phyloP scores from a whole-genome alignment of 306 rosid genomes.

The Urtica urens region DNA sequence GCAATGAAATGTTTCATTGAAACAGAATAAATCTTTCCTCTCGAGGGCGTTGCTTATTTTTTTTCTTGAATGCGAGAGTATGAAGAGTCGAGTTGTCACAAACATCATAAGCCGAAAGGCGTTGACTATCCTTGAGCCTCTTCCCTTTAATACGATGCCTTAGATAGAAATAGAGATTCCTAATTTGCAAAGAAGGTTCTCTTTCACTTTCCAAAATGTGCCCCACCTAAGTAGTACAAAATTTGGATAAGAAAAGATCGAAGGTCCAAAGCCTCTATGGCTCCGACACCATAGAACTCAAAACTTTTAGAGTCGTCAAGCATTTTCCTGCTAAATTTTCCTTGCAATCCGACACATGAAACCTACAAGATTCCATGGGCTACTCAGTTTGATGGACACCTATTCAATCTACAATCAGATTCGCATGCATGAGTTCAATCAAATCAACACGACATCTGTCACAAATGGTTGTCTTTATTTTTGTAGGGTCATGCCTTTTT shows the following conservation, averaged over 20 bases:
- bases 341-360: too few species aligned
- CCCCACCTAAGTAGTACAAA: constrained; percentile 7
- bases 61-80: too few species aligned
- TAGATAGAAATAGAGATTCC: background rate
- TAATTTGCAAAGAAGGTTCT: constrained; percentile 1
- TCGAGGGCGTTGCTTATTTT: too few species aligned
- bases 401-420: too few species aligned
- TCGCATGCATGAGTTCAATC: too few species aligned
- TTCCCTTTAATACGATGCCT: constrained; percentile 6
- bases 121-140: background rate
- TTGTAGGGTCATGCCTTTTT: too few species aligned
- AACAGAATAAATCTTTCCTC: background rate
- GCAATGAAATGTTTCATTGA: too few species aligned
- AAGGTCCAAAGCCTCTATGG: constrained; percentile 7
- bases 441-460: too few species aligned
- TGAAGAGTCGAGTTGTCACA: constrained; percentile 21
- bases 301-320: constrained; percentile 18
- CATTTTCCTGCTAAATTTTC: constrained; percentile 1
- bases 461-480: too few species aligned
- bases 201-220: constrained; percentile 6
- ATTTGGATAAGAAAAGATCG: constrained; percentile 9
- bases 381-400: too few species aligned
- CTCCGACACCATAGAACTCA: constrained; percentile 21
- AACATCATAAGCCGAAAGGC: constrained; percentile 12
- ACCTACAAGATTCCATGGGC: too few species aligned